Evolutionary conservation across 2,329 filamentous ascomycete genomes (phyloP).

Genomic region (Cercospora zeina): DNA sequence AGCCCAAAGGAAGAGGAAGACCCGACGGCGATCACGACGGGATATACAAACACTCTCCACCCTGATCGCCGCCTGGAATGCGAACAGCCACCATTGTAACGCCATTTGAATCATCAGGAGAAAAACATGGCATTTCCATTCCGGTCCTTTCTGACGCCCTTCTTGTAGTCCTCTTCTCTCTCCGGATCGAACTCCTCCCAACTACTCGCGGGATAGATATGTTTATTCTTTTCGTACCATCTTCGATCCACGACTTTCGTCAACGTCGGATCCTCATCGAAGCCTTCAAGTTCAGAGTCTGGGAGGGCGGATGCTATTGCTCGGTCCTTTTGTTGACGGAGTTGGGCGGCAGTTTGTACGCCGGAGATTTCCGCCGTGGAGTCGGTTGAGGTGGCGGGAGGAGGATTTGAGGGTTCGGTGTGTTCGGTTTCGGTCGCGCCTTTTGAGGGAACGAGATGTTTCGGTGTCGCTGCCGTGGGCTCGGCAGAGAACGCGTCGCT

Average conservation of each 20-base stretch:
- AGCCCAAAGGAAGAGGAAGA: not conserved
- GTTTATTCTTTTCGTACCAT: slow-evolving; percentile 98
- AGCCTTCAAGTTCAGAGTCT: slow-evolving; percentile 66
- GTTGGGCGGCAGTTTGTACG: slow-evolving; percentile 33
- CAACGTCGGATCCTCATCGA: slow-evolving; percentile 70
- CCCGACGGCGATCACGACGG: not conserved
- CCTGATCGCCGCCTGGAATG: too few species aligned
- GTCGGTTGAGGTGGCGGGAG: slow-evolving; percentile 11
- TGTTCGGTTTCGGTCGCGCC: slow-evolving; percentile 5
- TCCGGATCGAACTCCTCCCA: slow-evolving; percentile 95
- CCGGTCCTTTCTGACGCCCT: slow-evolving; percentile 74
- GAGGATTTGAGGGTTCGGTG: slow-evolving; percentile 2
- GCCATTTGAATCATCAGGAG: slow-evolving; percentile 17
- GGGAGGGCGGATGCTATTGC: slow-evolving; percentile 43
- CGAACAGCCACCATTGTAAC: not conserved
- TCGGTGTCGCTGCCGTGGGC: slow-evolving; percentile 47
- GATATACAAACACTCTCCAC: too few species aligned
- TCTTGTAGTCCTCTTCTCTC: slow-evolving; percentile 79
- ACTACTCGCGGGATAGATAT: slow-evolving; percentile 93
- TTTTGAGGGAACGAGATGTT: slow-evolving; percentile 32
- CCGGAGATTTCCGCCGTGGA: slow-evolving; percentile 1
- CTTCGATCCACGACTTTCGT: slow-evolving; percentile 95
- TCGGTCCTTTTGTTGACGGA: slow-evolving; percentile 27
- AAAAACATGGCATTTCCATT: slow-evolving; percentile 89
- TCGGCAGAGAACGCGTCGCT: slow-evolving; percentile 61